These are phyloP conservation scores for Tolypocladium paradoxum DNA, from an alignment of 2,329 filamentous ascomycete genomes.

Conservation along the genomic window DNA sequence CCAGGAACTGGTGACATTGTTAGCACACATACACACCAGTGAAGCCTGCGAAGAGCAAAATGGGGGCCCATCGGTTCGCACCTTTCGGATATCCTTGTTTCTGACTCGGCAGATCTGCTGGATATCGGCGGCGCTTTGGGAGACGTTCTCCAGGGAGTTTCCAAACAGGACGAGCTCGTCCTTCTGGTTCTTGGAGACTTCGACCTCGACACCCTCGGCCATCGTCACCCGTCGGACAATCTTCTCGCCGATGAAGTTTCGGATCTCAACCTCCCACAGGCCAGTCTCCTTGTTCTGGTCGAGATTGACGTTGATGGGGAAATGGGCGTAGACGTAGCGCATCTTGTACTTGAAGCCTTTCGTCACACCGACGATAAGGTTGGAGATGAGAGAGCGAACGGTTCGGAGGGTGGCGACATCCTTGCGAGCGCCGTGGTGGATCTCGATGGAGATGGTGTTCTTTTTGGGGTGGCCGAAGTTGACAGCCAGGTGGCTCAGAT, in stretches of 20 bases:
- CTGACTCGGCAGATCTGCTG: constrained; percentile 99
- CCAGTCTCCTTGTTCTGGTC: constrained; percentile 92
- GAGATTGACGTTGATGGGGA: constrained; percentile 99
- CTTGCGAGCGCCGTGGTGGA: constrained; percentile 98
- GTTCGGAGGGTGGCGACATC: constrained; percentile 96
- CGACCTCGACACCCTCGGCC: constrained; percentile 82
- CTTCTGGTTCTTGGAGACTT: constrained; percentile 87
- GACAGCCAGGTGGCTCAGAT: constrained; percentile 92
- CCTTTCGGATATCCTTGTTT: constrained; percentile 99
- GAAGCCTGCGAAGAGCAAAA: neutral
- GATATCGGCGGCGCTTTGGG: constrained; percentile 96
- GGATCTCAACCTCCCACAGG: constrained; percentile 88
- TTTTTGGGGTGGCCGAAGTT: constrained; percentile 84
- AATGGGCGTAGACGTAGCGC: constrained; percentile 99
- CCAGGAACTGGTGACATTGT: constrained; percentile 66
- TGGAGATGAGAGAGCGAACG: constrained; percentile 96
- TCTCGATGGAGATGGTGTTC: constrained; percentile 87
- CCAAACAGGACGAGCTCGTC: constrained; percentile 89
- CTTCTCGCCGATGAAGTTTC: constrained; percentile 99
- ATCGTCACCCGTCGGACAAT: constrained; percentile 87
- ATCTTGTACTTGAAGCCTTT: constrained; percentile 99
- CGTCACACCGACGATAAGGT: constrained; percentile 96
- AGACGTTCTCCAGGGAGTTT: constrained; percentile 95
- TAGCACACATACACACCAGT: constrained; percentile 6
- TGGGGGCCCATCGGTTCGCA: constrained; percentile 24